Percentiles rank a stretch among this genome's conserved stretches.
Evolutionary conservation across 768 basidiomycete species (phyloP).

Genomic region (Amanita pseudoporphyria): DNA sequence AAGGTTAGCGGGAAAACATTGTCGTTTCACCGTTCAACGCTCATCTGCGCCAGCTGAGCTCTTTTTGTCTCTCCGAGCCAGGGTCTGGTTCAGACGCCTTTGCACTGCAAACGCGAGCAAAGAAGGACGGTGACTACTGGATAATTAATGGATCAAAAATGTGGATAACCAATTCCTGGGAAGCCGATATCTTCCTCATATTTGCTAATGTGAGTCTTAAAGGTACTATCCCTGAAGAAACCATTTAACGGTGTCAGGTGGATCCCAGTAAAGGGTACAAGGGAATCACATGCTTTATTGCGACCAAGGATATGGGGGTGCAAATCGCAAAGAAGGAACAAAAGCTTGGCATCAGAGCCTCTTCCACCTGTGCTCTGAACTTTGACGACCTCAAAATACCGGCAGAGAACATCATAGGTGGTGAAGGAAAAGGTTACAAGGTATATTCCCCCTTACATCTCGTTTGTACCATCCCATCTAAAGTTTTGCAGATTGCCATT

Average conservation of each 20-base stretch:
- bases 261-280: slow-evolving; percentile 96
- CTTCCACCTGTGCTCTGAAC: slow-evolving; percentile 88
- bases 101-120: slow-evolving; percentile 88
- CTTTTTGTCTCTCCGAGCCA: slow-evolving; percentile 91
- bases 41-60: slow-evolving; percentile 59
- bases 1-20: slow-evolving; percentile 41
- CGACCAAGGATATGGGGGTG: slow-evolving; percentile 94
- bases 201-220: slow-evolving; percentile 73
- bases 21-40: background rate
- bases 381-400: slow-evolving; percentile 88
- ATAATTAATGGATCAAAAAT: slow-evolving; percentile 96
- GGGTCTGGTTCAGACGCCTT: slow-evolving; percentile 96
- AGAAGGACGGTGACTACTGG: slow-evolving; percentile 78
- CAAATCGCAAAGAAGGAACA: slow-evolving; percentile 98
- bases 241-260: slow-evolving; percentile 27
- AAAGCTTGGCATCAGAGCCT: slow-evolving; percentile 94
- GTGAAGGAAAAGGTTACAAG: slow-evolving; percentile 90
- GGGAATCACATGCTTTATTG: slow-evolving; percentile 96
- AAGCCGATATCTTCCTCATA: slow-evolving; percentile 87
- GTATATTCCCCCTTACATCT: slow-evolving; percentile 17
- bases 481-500: slow-evolving; percentile 63
- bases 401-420: slow-evolving; percentile 85
- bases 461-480: background rate
- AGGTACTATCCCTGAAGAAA: background rate
- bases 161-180: slow-evolving; percentile 97